A percentile compares a stretch with the other conserved stretches of the same genome.
Conservation (phyloP, 1,139 yeast species). For the Blastobotrys aristatus region DNA sequence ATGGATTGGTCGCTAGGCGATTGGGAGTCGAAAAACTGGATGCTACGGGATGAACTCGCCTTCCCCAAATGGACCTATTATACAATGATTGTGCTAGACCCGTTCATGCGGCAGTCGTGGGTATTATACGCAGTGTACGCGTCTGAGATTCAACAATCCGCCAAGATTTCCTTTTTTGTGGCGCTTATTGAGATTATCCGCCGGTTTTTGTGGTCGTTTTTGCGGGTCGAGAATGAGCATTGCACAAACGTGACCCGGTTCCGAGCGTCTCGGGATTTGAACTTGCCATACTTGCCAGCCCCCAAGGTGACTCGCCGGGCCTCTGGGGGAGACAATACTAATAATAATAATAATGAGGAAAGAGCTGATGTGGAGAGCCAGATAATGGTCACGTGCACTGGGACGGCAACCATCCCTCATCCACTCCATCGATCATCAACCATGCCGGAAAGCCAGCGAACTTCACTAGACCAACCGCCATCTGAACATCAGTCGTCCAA, state of each 20-base stretch:
- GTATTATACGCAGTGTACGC: slow-evolving; percentile 69
- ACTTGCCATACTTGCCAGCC: slow-evolving; percentile 60
- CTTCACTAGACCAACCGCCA: background rate
- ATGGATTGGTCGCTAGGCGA: slow-evolving; percentile 96
- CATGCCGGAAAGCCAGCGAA: slow-evolving; percentile 3
- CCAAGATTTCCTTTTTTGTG: slow-evolving; percentile 78
- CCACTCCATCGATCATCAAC: slow-evolving; percentile 2
- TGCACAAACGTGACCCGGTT: slow-evolving; percentile 79
- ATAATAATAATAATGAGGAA: background rate
- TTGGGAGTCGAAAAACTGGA: slow-evolving; percentile 56
- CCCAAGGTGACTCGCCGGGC: background rate
- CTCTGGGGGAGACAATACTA: background rate
- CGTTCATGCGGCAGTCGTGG: slow-evolving; percentile 84
- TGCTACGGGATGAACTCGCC: slow-evolving; percentile 68
- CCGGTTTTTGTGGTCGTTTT: slow-evolving; percentile 81
- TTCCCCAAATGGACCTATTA: slow-evolving; percentile 66
- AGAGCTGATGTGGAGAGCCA: background rate
- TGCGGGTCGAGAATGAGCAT: slow-evolving; percentile 96
- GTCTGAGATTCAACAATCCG: slow-evolving; percentile 77
- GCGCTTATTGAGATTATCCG: slow-evolving; percentile 78
- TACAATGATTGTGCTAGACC: slow-evolving; percentile 64
- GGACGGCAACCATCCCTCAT: background rate
- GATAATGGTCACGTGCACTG: background rate
- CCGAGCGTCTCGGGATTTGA: slow-evolving; percentile 81
- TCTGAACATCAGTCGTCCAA: background rate